Percentiles rank a stretch among this genome's conserved stretches.
Evolutionary conservation across 768 basidiomycete genomes (phyloP).

Genomic region (Podaxis carcinomalis): DNA sequence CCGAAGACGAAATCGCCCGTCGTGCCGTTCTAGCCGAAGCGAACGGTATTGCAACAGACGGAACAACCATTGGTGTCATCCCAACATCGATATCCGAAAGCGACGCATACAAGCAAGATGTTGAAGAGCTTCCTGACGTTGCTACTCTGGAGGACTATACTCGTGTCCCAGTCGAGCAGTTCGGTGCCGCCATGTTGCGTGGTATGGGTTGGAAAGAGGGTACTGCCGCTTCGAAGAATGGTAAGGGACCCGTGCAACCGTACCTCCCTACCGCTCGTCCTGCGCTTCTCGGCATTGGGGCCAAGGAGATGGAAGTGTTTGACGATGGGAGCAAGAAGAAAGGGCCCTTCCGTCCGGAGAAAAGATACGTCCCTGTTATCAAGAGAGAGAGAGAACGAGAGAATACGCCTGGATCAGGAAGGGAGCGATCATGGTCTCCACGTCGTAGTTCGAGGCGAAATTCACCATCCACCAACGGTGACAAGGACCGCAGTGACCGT

Average conservation of each 20-base stretch:
- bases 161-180: conserved; percentile 87
- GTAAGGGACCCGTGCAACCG: conserved; percentile 65
- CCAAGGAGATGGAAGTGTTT: conserved; percentile 75
- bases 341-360: conserved; percentile 51
- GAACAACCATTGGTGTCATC: conserved; percentile 58
- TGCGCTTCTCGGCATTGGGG: conserved; percentile 87
- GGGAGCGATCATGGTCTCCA: conserved; percentile 35
- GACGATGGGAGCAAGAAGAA: conserved; percentile 65
- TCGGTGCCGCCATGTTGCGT: conserved; percentile 87
- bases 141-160: conserved; percentile 84
- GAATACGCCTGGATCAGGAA: conserved; percentile 23
- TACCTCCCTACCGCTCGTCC: conserved; percentile 83
- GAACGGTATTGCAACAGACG: conserved; percentile 34
- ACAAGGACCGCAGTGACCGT: conserved; percentile 23
- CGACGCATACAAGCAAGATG: conserved; percentile 82
- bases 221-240: conserved; percentile 60
- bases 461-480: conserved; percentile 42
- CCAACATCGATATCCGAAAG: conserved; percentile 64
- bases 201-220: conserved; percentile 98
- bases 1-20: conserved; percentile 78
- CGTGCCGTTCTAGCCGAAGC: conserved; percentile 69
- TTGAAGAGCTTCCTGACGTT: conserved; percentile 70
- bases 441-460: conserved; percentile 39
- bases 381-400: conserved; percentile 66
- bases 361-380: conserved; percentile 80